Percentiles rank a stretch among this genome's conserved stretches.
These are phyloP conservation scores for Funneliformis caledonium DNA, from an alignment of 371 early-diverging fungal genomes.

Conservation along the genomic window DNA sequence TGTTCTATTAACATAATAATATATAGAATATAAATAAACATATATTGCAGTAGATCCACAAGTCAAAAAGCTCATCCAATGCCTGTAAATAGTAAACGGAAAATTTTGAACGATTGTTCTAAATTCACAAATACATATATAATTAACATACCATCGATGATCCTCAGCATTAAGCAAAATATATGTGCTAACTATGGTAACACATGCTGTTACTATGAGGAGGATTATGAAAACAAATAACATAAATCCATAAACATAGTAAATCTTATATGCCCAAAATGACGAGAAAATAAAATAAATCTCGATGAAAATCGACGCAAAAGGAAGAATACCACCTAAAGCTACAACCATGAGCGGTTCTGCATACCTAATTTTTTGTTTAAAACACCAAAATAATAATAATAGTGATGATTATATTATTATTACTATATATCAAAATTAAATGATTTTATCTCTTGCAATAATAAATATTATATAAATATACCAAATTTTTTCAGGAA, in stretches of 20 bases:
- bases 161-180: constrained; percentile 84
- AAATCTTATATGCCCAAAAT: constrained; percentile 85
- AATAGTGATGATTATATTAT: too few species aligned
- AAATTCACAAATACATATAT: not conserved
- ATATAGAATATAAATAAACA: constrained; percentile 80
- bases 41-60: constrained; percentile 80
- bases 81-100: constrained; percentile 50
- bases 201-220: constrained; percentile 75
- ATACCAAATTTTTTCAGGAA: constrained; percentile 80
- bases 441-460: not conserved
- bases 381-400: too few species aligned
- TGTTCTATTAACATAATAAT: constrained; percentile 76
- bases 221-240: constrained; percentile 75
- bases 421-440: not conserved
- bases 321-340: constrained; percentile 81
- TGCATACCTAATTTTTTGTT: constrained; percentile 29
- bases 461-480: constrained; percentile 30
- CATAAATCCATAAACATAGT: constrained; percentile 87
- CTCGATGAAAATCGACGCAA: constrained; percentile 86
- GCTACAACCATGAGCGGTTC: constrained; percentile 68
- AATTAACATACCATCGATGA: constrained; percentile 71
- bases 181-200: constrained; percentile 80
- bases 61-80: constrained; percentile 82
- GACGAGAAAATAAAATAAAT: constrained; percentile 86
- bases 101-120: not conserved